Evolutionary conservation across 768 basidiomycete species (phyloP), one percentile per base, ranked within the genome.

Genomic region (Calocybe cyanea): DNA sequence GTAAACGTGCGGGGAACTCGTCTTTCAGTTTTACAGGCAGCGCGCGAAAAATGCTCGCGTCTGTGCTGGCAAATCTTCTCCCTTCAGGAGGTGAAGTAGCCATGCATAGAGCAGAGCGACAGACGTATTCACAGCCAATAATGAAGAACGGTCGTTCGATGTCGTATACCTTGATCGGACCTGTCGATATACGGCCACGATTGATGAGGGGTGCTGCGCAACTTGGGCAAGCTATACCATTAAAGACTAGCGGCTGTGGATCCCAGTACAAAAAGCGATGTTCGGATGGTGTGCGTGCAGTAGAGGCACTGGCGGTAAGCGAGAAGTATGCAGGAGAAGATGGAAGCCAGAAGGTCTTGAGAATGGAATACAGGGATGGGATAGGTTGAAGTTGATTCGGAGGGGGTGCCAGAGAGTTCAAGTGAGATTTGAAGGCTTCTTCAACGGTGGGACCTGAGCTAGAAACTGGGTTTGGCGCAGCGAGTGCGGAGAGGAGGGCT

Each of bases 201-300:
- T 90, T 86, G 25, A 60, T 52, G 31, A 91, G 73, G 1, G 81
- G 73, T 4, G 72, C 57, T 6, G 77, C 64, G 57, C 88, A 91
- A 34, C 57, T 70, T 0, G 87, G 85, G 53, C 88, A 91, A 1
- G 78, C 71, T 35, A 91, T 85, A 3, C 88, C 88, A 49, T 89
- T 87, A 68, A 90, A 87, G 7, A 88, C 80, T 38, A 91, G 78
- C 0, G 87, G 85, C 39, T 83, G 81, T 0, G 88, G 88, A 50
- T 91, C 88, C 88, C 88, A 91, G 54, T 87, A 91, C n/a, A 91
- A 67, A 64, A 91, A 91, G 3, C 77, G 78, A 51, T 89, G 83
- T 43, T 87, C 81, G 5, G 83, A 81, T 2, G 83, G 80, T 0
- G 78, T 84, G 31, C 85, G 80, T 9, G 82, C 71, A 6, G 75